Evolutionary conservation across 805 yeast genomes (phyloP).

Genomic region (Myxozyma geophila): DNA sequence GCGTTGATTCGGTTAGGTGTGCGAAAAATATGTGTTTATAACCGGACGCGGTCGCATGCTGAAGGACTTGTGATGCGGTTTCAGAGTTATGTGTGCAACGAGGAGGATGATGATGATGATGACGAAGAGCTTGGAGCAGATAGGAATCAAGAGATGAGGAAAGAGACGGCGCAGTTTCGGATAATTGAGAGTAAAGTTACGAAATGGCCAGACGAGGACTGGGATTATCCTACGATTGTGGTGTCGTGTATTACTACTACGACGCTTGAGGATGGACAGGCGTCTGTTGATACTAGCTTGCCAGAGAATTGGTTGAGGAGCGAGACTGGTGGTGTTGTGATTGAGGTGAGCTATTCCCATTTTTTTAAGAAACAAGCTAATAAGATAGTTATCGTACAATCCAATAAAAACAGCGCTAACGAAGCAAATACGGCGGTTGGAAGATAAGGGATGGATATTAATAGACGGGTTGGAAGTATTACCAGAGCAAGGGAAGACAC

Average conservation of each 20-base stretch:
- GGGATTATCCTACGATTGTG: slow-evolving; percentile 16
- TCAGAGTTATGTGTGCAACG: slow-evolving; percentile 47
- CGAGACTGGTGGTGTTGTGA: slow-evolving; percentile 15
- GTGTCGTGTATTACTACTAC: not conserved
- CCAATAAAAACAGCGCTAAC: not conserved
- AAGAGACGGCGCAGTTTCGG: not conserved
- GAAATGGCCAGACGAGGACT: not conserved
- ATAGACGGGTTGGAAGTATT: slow-evolving; percentile 13
- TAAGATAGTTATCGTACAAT: slow-evolving; percentile 1
- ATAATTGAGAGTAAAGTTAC: not conserved
- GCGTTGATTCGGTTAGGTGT: slow-evolving; percentile 84
- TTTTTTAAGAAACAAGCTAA: not conserved
- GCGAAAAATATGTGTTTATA: slow-evolving; percentile 70
- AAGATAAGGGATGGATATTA: slow-evolving; percentile 12
- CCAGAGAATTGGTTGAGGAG: slow-evolving; percentile 5
- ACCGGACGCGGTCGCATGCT: slow-evolving; percentile 74
- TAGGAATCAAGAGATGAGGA: not conserved
- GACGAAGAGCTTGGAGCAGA: too few relatives aligned
- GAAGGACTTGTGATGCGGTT: slow-evolving; percentile 61
- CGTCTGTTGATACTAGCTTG: slow-evolving; percentile 2
- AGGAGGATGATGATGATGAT: not conserved
- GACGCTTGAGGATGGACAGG: not conserved
- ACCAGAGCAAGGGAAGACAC: slow-evolving; percentile 7
- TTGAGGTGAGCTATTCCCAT: slow-evolving; percentile 12
- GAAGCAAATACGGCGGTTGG: not conserved